phyloP scores from a whole-genome alignment of 495 filamentous ascomycete genomes.

The Penicillium silybi region DNA sequence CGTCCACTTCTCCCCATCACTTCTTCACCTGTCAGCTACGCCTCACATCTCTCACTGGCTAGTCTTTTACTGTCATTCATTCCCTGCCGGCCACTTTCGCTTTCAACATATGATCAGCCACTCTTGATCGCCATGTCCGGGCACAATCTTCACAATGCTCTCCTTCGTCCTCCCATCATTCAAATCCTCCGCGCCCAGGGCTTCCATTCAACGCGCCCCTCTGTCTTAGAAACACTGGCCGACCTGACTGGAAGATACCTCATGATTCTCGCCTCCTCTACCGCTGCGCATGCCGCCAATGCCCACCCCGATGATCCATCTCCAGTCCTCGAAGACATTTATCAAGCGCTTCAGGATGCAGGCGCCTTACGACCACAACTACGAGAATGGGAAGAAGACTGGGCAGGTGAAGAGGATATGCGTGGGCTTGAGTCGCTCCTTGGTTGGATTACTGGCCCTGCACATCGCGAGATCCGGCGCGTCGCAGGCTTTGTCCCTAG shows the following conservation, averaged over 20 bases:
- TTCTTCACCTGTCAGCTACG: background rate
- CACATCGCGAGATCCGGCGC: conserved; percentile 68
- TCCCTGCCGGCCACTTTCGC: background rate
- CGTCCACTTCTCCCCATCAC: background rate
- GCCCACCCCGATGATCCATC: conserved; percentile 46
- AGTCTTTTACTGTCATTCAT: background rate
- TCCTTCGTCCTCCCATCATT: conserved; percentile 76
- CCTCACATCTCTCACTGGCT: background rate
- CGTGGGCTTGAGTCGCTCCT: conserved; percentile 69
- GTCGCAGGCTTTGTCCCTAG: conserved; percentile 53
- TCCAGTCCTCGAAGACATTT: conserved; percentile 68
- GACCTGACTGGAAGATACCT: conserved; percentile 75
- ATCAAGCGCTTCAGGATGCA: conserved; percentile 73
- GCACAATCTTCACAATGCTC: conserved; percentile 61
- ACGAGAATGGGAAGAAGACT: conserved; percentile 54
- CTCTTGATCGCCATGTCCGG: conserved; percentile 32
- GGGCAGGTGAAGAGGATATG: conserved; percentile 63
- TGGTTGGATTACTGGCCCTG: conserved; percentile 64
- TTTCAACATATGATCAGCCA: background rate
- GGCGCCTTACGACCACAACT: conserved; percentile 64
- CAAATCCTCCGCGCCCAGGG: conserved; percentile 85
- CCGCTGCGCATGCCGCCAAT: conserved; percentile 57
- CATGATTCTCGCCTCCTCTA: conserved; percentile 58
- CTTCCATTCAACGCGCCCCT: conserved; percentile 70
- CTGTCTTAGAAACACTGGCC: conserved; percentile 72